A percentile compares a stretch with the other conserved stretches of the same genome.
phyloP scores from a whole-genome alignment of 352 stramenopile genomes.

The Blastocystis sp. region DNA sequence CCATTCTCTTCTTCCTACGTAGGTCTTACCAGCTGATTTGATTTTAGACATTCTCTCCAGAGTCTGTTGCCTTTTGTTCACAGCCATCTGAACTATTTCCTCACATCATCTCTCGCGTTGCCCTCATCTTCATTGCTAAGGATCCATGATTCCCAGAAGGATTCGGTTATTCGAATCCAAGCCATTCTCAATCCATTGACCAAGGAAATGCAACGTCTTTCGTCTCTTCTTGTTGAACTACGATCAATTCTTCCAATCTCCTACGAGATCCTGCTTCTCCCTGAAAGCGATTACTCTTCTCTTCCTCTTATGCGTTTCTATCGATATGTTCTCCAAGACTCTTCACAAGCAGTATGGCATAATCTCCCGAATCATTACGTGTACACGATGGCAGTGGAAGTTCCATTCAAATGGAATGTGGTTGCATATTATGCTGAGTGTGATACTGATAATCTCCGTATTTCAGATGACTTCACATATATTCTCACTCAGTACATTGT shows the following conservation, averaged over 20 bases:
- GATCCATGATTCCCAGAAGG: conserved; percentile 65
- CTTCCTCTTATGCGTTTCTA: conserved; percentile 85
- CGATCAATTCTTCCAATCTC: conserved; percentile 64
- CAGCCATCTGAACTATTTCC: conserved; percentile 37
- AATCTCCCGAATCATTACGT: conserved; percentile 67
- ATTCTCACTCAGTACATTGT: conserved; percentile 51
- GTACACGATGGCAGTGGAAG: conserved; percentile 69
- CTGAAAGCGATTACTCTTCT: conserved; percentile 73
- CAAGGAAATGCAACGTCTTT: conserved; percentile 77
- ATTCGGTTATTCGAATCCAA: conserved; percentile 70
- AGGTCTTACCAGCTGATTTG: neutral
- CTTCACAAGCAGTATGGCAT: conserved; percentile 66
- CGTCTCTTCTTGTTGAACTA: conserved; percentile 72
- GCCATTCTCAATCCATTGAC: conserved; percentile 82
- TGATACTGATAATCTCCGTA: conserved; percentile 46
- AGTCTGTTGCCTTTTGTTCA: neutral
- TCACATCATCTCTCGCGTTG: conserved; percentile 63
- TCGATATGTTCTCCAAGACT: conserved; percentile 73
- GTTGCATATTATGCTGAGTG: conserved; percentile 44
- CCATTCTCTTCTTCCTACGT: neutral
- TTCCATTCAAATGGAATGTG: conserved; percentile 50
- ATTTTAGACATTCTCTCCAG: neutral
- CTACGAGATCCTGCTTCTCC: conserved; percentile 66
- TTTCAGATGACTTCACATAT: conserved; percentile 31
- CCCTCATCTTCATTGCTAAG: conserved; percentile 65